Conservation (phyloP, 768 basidiomycete species). For the Tylopilus plumbeoviolaceoides region DNA sequence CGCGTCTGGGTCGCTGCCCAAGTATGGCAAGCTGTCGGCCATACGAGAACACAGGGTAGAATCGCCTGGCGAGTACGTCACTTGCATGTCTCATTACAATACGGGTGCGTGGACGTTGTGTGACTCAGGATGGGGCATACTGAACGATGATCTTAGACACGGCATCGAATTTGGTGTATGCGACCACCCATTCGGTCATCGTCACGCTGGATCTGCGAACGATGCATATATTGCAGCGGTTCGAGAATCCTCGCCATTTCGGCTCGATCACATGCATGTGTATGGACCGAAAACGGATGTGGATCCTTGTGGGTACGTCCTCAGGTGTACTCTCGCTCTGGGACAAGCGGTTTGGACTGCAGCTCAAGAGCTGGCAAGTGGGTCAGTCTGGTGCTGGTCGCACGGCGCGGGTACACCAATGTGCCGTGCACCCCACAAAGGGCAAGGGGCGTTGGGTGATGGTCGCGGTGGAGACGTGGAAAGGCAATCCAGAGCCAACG, state of each 20-base stretch:
- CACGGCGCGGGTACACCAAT: constrained; percentile 64
- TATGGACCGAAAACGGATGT: constrained; percentile 77
- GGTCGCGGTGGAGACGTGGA: constrained; percentile 65
- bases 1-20: constrained; percentile 65
- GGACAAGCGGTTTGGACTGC: constrained; percentile 92
- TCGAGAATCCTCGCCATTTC: constrained; percentile 82
- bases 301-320: constrained; percentile 87
- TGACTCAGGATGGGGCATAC: neutral
- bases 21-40: constrained; percentile 75
- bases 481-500: constrained; percentile 35
- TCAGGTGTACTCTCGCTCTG: constrained; percentile 84
- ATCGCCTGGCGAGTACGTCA: constrained; percentile 73
- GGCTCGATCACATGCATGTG: constrained; percentile 87
- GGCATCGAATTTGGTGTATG: constrained; percentile 79
- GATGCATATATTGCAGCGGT: constrained; percentile 68
- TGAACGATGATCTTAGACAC: constrained; percentile 42
- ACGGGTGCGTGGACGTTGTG: constrained; percentile 46
- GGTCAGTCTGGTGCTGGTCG: constrained; percentile 50
- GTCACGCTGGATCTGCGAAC: constrained; percentile 79
- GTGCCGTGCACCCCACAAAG: constrained; percentile 78
- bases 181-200: constrained; percentile 77
- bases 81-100: constrained; percentile 77
- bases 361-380: constrained; percentile 84
- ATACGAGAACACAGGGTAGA: constrained; percentile 80
- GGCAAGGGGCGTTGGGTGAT: constrained; percentile 90